A percentile compares a stretch with the other conserved stretches of the same genome.
phyloP scores from a whole-genome alignment of 2,329 filamentous ascomycete species.

The Dothistroma pini region DNA sequence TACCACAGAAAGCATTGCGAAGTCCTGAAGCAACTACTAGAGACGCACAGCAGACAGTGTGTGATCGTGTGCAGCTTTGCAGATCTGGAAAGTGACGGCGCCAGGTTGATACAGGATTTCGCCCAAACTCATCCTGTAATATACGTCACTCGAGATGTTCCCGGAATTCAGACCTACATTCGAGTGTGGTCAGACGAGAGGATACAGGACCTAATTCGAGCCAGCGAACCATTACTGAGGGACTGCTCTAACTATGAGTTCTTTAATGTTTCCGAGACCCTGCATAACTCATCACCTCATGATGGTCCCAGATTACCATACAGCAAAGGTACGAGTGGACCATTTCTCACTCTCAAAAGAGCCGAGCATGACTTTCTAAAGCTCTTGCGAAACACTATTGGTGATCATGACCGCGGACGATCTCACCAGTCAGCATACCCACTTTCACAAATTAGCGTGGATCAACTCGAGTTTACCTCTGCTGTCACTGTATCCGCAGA shows the following conservation, averaged over 20 bases:
- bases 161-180: slow-evolving; percentile 62
- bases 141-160: slow-evolving; percentile 62
- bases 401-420: slow-evolving; percentile 49
- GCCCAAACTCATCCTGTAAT: slow-evolving; percentile 65
- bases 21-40: slow-evolving; percentile 58
- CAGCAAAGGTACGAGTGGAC: slow-evolving; percentile 44
- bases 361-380: slow-evolving; percentile 67
- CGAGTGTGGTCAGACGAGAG: slow-evolving; percentile 51
- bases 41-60: slow-evolving; percentile 56
- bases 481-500: slow-evolving; percentile 61
- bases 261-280: slow-evolving; percentile 64
- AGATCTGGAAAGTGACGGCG: slow-evolving; percentile 63
- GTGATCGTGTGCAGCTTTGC: slow-evolving; percentile 69
- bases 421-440: slow-evolving; percentile 64
- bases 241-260: slow-evolving; percentile 72
- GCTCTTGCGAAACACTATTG: slow-evolving; percentile 60
- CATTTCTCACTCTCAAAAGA: slow-evolving; percentile 64
- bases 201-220: slow-evolving; percentile 56
- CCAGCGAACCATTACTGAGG: slow-evolving; percentile 57
- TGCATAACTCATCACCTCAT: slow-evolving; percentile 23
- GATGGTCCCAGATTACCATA: slow-evolving; percentile 16
- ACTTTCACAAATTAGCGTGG: slow-evolving; percentile 57
- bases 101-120: slow-evolving; percentile 59
- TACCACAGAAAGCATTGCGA: slow-evolving; percentile 63
- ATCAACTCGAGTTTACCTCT: slow-evolving; percentile 63